A percentile compares a stretch with the other conserved stretches of the same genome.
Conservation (phyloP, 2,329 filamentous ascomycete genomes). For the Lizonia empirigonia region DNA sequence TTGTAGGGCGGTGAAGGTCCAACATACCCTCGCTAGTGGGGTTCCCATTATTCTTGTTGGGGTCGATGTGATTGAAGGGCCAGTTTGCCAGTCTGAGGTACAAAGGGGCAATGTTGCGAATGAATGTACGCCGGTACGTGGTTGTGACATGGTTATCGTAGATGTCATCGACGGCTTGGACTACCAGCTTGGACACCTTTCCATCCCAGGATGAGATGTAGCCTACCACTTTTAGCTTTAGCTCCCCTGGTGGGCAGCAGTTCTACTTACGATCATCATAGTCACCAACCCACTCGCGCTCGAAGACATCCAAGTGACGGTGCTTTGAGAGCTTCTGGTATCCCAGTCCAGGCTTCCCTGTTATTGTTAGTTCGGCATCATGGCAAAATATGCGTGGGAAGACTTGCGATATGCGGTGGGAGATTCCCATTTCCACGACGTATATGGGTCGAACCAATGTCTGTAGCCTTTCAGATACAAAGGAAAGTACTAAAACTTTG, state of each 20-base stretch:
- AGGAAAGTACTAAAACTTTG: not conserved
- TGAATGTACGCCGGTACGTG: slow-evolving; percentile 39
- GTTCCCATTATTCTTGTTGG: slow-evolving; percentile 23
- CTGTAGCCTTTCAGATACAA: slow-evolving; percentile 26
- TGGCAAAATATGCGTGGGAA: not conserved
- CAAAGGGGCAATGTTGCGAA: slow-evolving; percentile 36
- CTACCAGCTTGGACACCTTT: slow-evolving; percentile 36
- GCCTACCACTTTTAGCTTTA: not conserved
- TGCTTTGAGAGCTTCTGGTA: slow-evolving; percentile 32
- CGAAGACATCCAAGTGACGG: slow-evolving; percentile 33
- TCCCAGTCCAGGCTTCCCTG: slow-evolving; percentile 27
- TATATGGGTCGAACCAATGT: slow-evolving; percentile 30
- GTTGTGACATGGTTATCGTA: slow-evolving; percentile 35
- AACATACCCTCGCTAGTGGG: slow-evolving; percentile 26
- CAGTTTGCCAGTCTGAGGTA: slow-evolving; percentile 40
- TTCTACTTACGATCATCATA: slow-evolving; percentile 32
- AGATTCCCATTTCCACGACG: slow-evolving; percentile 28
- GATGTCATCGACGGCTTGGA: slow-evolving; percentile 41
- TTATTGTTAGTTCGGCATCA: not conserved
- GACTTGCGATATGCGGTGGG: slow-evolving; percentile 34
- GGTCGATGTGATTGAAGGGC: slow-evolving; percentile 39
- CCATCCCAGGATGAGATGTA: slow-evolving; percentile 42
- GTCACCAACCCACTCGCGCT: slow-evolving; percentile 33
- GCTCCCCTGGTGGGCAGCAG: too few relatives aligned
- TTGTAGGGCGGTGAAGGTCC: not conserved